phyloP scores from a whole-genome alignment of 2,329 filamentous ascomycete genomes.

The Amylocarpus encephaloides region DNA sequence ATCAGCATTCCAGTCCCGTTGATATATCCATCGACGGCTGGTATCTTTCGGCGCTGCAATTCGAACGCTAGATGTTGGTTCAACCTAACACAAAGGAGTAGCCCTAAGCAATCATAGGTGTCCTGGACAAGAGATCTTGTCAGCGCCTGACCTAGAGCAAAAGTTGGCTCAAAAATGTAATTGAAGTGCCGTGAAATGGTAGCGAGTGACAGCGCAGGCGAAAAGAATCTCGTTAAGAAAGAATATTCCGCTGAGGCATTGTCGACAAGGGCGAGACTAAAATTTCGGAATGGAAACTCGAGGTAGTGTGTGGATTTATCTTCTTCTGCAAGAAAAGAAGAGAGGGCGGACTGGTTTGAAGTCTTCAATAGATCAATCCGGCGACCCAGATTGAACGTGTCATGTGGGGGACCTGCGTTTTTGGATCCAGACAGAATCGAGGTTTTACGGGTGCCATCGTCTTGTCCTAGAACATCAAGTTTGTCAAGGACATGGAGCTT shows the following conservation, averaged over 20 bases:
- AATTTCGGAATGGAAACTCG: slow-evolving; percentile 86
- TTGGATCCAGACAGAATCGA: slow-evolving; percentile 48
- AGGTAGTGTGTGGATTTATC: slow-evolving; percentile 80
- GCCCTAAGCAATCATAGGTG: slow-evolving; percentile 76
- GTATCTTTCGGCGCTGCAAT: slow-evolving; percentile 83
- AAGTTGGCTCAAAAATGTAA: slow-evolving; percentile 84
- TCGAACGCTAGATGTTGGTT: slow-evolving; percentile 95
- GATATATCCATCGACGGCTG: slow-evolving; percentile 82
- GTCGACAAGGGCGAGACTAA: slow-evolving; percentile 88
- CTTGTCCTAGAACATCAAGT: slow-evolving; percentile 74
- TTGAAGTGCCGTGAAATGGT: slow-evolving; percentile 76
- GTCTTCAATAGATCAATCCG: slow-evolving; percentile 76
- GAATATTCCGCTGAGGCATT: slow-evolving; percentile 94
- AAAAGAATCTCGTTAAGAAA: slow-evolving; percentile 86
- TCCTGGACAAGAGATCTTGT: slow-evolving; percentile 71
- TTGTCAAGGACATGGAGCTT: slow-evolving; percentile 78
- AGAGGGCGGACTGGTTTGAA: slow-evolving; percentile 66
- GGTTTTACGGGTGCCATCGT: slow-evolving; percentile 62
- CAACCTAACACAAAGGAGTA: slow-evolving; percentile 84
- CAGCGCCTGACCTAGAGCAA: slow-evolving; percentile 71
- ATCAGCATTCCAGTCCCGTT: slow-evolving; percentile 94
- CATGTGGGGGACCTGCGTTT: slow-evolving; percentile 57
- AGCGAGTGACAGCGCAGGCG: slow-evolving; percentile 66
- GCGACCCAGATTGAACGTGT: slow-evolving; percentile 83
- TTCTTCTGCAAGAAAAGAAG: slow-evolving; percentile 87